Evolutionary conservation across 768 basidiomycete species (phyloP), one percentile per base, ranked within the genome.

Genomic region (Cubamyces sp.): DNA sequence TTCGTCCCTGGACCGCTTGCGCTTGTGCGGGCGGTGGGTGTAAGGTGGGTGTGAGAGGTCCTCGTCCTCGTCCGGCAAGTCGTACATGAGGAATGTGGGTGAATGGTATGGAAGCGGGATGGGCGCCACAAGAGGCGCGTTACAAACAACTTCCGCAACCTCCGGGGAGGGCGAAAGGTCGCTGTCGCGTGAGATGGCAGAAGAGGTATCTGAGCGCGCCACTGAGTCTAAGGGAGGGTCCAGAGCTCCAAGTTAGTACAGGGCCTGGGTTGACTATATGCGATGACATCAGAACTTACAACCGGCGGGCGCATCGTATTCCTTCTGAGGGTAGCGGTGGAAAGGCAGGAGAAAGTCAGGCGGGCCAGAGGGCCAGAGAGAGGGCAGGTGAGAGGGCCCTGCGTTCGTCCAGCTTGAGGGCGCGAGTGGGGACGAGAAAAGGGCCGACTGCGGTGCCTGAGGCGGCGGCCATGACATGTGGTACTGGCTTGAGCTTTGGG

Each of bases 1-100:
- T 2, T 62, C 64, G n/a, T 67, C 66, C 18, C 42, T 39, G 7
- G 58, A 41, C 53, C 83, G 84, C 66, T 85, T 87, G 50, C 87
- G 83, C 67, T 87, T 87, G 3, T 75, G 57, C n/a, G 78, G 75
- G 70, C 81, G 74, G 66, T 74, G 74, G n/a, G 76, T 86, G 77
- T 88, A 88, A 0, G 87, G 88, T 7, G 88, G 85, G 64, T 83
- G 83, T 0, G 88, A 88, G 43, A 88, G 81, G 69, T 89, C 87
- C 69, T 87, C 84, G 74, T 87, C 86, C 8, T 84, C 75, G 74
- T 87, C 87, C 0, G 88, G 88, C 23, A 84, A 75, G 58, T 86
- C 84, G 70, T 86, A 88, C 56, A 87, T 84, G 57, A 89, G 83
- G 71, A 88, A 87, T 0, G 82, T 83, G 26, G 87, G 87, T 11